Conservation (phyloP, 1,139 yeast genomes). For the Pichia sorboxylosa region DNA sequence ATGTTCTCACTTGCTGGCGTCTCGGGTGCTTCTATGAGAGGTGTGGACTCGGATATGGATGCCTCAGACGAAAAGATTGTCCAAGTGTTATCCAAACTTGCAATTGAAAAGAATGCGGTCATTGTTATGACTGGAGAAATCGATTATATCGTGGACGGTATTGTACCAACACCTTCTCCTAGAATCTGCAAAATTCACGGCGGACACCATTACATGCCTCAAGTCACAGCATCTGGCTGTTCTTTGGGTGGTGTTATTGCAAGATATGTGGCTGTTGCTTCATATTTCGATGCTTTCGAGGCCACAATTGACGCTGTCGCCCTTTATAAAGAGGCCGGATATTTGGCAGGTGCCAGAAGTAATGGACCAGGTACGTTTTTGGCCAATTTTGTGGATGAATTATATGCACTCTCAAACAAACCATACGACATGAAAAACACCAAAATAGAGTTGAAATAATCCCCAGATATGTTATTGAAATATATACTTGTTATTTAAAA, state of each 20-base stretch:
- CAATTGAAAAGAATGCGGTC: constrained; percentile 43
- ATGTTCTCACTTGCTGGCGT: constrained; percentile 39
- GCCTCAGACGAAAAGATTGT: constrained; percentile 21
- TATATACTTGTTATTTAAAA: constrained; percentile 4
- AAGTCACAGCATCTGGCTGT: constrained; percentile 86
- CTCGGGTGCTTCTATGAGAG: constrained; percentile 52
- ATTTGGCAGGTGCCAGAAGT: constrained; percentile 30
- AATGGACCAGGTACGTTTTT: constrained; percentile 19
- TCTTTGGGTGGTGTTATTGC: constrained; percentile 68
- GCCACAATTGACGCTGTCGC: constrained; percentile 51
- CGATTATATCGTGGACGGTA: constrained; percentile 39
- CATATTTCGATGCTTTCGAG: constrained; percentile 28
- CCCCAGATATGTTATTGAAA: too few species aligned
- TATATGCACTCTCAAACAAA: constrained; percentile 3
- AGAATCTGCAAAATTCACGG: constrained; percentile 33
- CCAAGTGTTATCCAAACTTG: constrained; percentile 39
- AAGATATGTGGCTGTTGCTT: constrained; percentile 41
- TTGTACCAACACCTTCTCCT: constrained; percentile 18
- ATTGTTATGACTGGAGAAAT: constrained; percentile 60
- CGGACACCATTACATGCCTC: constrained; percentile 58
- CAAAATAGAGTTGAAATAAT: too few species aligned
- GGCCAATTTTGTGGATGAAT: constrained; percentile 15
- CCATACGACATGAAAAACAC: neutral
- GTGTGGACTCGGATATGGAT: constrained; percentile 52
- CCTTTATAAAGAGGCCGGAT: constrained; percentile 58